These are phyloP conservation scores for Neonectria faginata DNA, from an alignment of 2,329 filamentous ascomycete species.

Conservation along the genomic window DNA sequence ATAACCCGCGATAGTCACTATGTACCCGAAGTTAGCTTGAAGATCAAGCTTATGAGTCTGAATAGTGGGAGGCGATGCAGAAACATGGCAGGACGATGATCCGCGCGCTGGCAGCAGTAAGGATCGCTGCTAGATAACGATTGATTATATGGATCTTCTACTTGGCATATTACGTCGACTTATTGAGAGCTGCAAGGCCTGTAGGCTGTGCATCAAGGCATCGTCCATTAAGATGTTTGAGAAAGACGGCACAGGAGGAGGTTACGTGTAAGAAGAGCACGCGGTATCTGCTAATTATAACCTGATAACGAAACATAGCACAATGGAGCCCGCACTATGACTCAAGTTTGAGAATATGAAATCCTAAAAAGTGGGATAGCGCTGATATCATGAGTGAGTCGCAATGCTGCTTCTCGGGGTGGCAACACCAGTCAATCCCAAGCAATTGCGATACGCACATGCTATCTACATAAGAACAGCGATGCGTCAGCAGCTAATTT, in stretches of 20 bases:
- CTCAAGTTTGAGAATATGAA: background rate
- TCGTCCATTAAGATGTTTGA: background rate
- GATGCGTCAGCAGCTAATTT: background rate
- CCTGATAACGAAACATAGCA: background rate
- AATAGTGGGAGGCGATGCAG: too few relatives aligned
- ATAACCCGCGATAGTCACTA: background rate
- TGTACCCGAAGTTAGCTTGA: background rate
- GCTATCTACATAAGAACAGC: background rate
- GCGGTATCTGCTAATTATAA: background rate
- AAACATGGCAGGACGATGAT: background rate
- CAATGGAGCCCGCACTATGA: background rate
- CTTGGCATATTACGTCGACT: background rate
- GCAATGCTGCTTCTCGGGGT: background rate
- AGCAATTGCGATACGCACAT: background rate
- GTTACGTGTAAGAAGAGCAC: background rate
- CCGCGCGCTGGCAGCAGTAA: background rate
- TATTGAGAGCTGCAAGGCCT: background rate
- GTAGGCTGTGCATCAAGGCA: background rate
- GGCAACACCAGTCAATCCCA: too few relatives aligned
- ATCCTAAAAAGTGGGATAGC: background rate
- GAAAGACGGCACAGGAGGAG: background rate
- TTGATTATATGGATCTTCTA: background rate
- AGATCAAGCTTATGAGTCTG: background rate
- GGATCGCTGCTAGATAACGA: background rate
- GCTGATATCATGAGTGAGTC: background rate